These are phyloP conservation scores for Mangifera indica DNA, from an alignment of 345 rosid species.

Conservation along the genomic window DNA sequence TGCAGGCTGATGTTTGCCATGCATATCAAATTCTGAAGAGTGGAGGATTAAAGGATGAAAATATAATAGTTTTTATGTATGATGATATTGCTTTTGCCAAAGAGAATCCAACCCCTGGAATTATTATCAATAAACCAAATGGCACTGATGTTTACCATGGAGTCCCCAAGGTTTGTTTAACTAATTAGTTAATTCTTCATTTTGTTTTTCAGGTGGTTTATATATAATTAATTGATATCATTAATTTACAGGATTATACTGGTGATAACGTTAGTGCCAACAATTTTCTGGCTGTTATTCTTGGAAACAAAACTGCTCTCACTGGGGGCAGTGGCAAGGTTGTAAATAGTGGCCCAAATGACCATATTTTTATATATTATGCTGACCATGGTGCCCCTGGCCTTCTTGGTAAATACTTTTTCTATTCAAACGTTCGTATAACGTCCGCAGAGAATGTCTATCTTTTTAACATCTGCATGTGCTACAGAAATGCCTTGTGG, in stretches of 20 bases:
- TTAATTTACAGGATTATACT: constrained; percentile 49
- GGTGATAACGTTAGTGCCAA: constrained; percentile 31
- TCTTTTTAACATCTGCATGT: background rate
- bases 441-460: too few species aligned
- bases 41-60: constrained; percentile 66
- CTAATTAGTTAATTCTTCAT: background rate
- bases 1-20: constrained; percentile 73
- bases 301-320: constrained; percentile 53
- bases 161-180: constrained; percentile 55
- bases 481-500: constrained; percentile 48
- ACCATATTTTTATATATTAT: constrained; percentile 54
- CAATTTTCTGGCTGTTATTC: constrained; percentile 51
- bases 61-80: constrained; percentile 77
- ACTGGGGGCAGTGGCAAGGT: constrained; percentile 72
- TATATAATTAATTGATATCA: background rate
- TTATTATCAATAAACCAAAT: constrained; percentile 54
- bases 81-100: constrained; percentile 58
- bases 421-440: too few species aligned
- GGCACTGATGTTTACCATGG: constrained; percentile 59
- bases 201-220: background rate
- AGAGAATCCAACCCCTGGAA: constrained; percentile 61
- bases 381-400: constrained; percentile 70
- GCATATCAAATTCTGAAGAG: constrained; percentile 57
- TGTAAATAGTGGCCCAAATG: constrained; percentile 52
- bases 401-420: constrained; percentile 15